Conservation (phyloP, 495 filamentous ascomycete species). For the Neurospora sp. region DNA sequence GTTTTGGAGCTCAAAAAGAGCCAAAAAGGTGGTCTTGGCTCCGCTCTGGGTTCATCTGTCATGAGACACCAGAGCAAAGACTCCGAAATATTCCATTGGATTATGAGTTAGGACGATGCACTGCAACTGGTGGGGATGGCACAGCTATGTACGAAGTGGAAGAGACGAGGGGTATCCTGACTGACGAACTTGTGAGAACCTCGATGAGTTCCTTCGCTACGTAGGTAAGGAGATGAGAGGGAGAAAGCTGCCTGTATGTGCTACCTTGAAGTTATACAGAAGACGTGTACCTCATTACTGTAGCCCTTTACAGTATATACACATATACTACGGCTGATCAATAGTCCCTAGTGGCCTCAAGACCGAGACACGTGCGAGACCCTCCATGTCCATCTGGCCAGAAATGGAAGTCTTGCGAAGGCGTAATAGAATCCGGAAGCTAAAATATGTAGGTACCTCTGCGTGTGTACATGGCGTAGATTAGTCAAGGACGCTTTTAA, state of each 20-base stretch:
- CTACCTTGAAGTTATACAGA: neutral
- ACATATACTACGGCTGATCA: neutral
- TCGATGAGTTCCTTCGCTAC: neutral
- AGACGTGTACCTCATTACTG: neutral
- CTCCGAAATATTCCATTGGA: neutral
- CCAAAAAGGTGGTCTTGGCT: neutral
- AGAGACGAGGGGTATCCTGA: neutral
- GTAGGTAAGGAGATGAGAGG: neutral
- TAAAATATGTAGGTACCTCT: neutral
- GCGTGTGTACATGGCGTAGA: neutral
- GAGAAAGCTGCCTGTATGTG: neutral
- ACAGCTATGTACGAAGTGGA: neutral
- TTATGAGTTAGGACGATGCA: neutral
- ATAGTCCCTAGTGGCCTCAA: neutral
- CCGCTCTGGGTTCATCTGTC: neutral
- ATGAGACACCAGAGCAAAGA: neutral
- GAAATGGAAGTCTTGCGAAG: neutral
- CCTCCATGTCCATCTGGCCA: neutral
- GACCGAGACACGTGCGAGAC: neutral
- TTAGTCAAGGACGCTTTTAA: slow-evolving; percentile 5
- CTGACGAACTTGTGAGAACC: neutral
- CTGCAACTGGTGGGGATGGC: neutral
- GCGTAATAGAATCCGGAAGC: neutral
- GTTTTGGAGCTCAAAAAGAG: slow-evolving; percentile 1
- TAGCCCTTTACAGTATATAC: neutral